Conservation (phyloP, 1,284 basidiomycete genomes). For the Papiliotrema flavescens region DNA sequence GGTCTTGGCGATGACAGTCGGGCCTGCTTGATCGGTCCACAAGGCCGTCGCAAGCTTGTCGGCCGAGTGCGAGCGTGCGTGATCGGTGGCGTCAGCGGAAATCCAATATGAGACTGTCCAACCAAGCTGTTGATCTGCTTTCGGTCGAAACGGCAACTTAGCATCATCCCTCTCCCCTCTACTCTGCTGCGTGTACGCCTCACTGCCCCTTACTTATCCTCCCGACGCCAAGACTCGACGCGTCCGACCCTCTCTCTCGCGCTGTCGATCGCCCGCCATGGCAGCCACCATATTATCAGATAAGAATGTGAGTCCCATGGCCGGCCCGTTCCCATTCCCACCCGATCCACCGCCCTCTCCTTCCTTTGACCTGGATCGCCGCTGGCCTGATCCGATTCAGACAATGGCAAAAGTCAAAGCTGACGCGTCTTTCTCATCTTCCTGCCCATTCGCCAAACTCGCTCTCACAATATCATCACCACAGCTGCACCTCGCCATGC, state of each 20-base stretch:
- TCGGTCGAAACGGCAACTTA: too few species aligned
- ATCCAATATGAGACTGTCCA: too few species aligned
- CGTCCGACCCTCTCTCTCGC: background rate
- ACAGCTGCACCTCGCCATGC: background rate
- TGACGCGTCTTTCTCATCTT: background rate
- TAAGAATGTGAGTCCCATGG: constrained; percentile 17
- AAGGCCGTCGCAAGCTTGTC: too few species aligned
- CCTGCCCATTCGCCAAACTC: constrained; percentile 1
- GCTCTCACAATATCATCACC: background rate
- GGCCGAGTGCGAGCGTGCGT: too few species aligned
- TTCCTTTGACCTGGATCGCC: too few species aligned
- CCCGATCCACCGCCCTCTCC: background rate
- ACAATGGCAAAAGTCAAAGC: background rate
- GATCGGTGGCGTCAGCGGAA: too few species aligned
- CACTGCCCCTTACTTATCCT: background rate
- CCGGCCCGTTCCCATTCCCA: background rate
- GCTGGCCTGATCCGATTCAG: background rate
- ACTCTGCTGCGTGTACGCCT: too few species aligned
- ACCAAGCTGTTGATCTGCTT: too few species aligned
- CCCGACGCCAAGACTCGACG: background rate
- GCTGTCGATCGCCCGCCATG: background rate
- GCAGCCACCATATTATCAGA: constrained; percentile 16
- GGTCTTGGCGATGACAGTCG: too few species aligned
- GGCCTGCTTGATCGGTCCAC: too few species aligned
- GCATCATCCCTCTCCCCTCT: too few species aligned